Conservation (phyloP, 2,329 filamentous ascomycete genomes). For the Exophiala oligosperma region DNA sequence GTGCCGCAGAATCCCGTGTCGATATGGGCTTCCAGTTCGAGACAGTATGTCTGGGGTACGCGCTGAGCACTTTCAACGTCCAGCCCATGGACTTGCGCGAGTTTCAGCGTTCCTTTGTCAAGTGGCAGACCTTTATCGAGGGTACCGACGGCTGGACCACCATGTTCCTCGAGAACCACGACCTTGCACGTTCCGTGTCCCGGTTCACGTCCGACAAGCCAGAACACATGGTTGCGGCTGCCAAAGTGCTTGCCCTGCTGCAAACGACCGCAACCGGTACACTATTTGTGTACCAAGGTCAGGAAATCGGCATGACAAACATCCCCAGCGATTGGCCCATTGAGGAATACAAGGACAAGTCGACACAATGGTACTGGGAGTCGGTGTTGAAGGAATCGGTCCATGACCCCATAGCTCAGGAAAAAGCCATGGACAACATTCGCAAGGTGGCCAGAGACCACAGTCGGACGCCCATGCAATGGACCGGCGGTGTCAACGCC, state of each 20-base stretch:
- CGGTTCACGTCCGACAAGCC: slow-evolving; percentile 51
- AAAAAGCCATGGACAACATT: slow-evolving; percentile 7
- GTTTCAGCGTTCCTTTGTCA: slow-evolving; percentile 49
- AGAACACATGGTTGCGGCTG: slow-evolving; percentile 45
- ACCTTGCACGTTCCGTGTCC: slow-evolving; percentile 58
- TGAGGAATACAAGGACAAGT: slow-evolving; percentile 43
- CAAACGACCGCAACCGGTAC: slow-evolving; percentile 53
- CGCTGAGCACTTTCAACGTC: slow-evolving; percentile 51
- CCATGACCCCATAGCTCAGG: slow-evolving; percentile 10
- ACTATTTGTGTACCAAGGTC: slow-evolving; percentile 61
- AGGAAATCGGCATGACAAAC: slow-evolving; percentile 63
- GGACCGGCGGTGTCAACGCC: slow-evolving; percentile 55
- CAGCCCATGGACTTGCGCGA: slow-evolving; percentile 48
- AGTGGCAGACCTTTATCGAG: slow-evolving; percentile 53
- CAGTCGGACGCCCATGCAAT: slow-evolving; percentile 67
- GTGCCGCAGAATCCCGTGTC: slow-evolving; percentile 58
- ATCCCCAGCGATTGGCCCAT: slow-evolving; percentile 52
- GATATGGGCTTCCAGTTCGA: slow-evolving; percentile 71
- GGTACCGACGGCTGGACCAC: slow-evolving; percentile 57
- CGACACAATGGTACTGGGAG: slow-evolving; percentile 50
- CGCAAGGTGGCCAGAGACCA: slow-evolving; percentile 50
- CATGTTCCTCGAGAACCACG: slow-evolving; percentile 53
- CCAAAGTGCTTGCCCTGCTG: slow-evolving; percentile 57
- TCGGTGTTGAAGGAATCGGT: slow-evolving; percentile 5
- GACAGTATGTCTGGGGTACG: slow-evolving; percentile 44